Evolutionary conservation across 805 yeast species (phyloP).

Genomic region (Yarrowia deformans): DNA sequence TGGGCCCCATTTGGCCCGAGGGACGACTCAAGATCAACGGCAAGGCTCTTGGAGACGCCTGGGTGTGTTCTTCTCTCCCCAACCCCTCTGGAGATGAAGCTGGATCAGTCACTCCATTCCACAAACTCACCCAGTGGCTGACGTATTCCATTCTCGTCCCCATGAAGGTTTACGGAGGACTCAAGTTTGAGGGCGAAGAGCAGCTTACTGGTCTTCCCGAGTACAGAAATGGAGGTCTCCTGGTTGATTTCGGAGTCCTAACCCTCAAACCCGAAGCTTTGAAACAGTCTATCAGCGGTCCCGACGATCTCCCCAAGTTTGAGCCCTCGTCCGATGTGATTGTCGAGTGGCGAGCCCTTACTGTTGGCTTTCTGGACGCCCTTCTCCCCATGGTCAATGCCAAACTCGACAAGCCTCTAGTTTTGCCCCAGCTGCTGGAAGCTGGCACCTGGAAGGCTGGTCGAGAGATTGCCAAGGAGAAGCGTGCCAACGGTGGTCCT

Average conservation of each 20-base stretch:
- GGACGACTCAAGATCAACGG: slow-evolving; percentile 62
- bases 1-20: slow-evolving; percentile 67
- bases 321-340: slow-evolving; percentile 64
- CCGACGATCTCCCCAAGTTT: slow-evolving; percentile 56
- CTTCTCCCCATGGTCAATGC: slow-evolving; percentile 61
- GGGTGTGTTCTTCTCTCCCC: slow-evolving; percentile 53
- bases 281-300: slow-evolving; percentile 43
- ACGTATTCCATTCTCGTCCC: slow-evolving; percentile 67
- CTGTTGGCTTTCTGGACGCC: slow-evolving; percentile 63
- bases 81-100: slow-evolving; percentile 50
- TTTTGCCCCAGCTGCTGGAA: slow-evolving; percentile 66
- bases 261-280: slow-evolving; percentile 54
- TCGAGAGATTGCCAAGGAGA: slow-evolving; percentile 61
- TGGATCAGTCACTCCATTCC: slow-evolving; percentile 63
- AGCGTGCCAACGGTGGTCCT: slow-evolving; percentile 62
- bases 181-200: slow-evolving; percentile 52
- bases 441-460: slow-evolving; percentile 77
- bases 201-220: slow-evolving; percentile 66
- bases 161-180: slow-evolving; percentile 55
- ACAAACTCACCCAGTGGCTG: slow-evolving; percentile 72
- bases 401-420: slow-evolving; percentile 51
- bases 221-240: slow-evolving; percentile 69
- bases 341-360: slow-evolving; percentile 72
- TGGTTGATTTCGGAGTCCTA: slow-evolving; percentile 63
- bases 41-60: slow-evolving; percentile 66